Percentiles rank a stretch among this genome's conserved stretches.
These are phyloP conservation scores for Neodidymelliopsis sp. DNA, from an alignment of 2,329 filamentous ascomycete species.

Conservation along the genomic window DNA sequence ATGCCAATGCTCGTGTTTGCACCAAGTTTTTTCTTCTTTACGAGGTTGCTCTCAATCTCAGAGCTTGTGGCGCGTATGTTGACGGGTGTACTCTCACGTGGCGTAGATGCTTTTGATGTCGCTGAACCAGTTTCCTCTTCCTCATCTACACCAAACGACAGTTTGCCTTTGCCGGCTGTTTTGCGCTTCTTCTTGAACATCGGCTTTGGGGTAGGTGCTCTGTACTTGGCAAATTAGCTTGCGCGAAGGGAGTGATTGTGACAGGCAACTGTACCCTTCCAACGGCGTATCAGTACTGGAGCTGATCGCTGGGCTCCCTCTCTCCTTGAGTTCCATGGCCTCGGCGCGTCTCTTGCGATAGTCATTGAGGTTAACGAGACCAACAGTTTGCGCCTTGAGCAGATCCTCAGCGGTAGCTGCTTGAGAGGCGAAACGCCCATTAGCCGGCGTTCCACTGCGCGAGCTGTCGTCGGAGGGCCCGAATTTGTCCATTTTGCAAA, in stretches of 20 bases:
- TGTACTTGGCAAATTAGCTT: slow-evolving; percentile 65
- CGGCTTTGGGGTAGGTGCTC: slow-evolving; percentile 60
- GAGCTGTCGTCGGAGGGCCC: slow-evolving; percentile 23
- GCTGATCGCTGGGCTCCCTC: slow-evolving; percentile 72
- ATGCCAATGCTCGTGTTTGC: slow-evolving; percentile 66
- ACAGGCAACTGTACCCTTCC: slow-evolving; percentile 63
- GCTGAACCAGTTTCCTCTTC: slow-evolving; percentile 64
- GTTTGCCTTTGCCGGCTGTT: slow-evolving; percentile 62
- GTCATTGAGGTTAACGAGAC: slow-evolving; percentile 88
- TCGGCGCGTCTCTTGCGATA: slow-evolving; percentile 96
- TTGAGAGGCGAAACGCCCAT: slow-evolving; percentile 75
- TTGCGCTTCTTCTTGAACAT: slow-evolving; percentile 66
- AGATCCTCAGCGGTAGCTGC: slow-evolving; percentile 80
- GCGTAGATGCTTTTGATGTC: slow-evolving; percentile 46
- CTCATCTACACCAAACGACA: slow-evolving; percentile 78
- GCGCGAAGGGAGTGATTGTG: not conserved
- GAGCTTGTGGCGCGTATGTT: slow-evolving; percentile 46
- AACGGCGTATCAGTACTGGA: slow-evolving; percentile 62
- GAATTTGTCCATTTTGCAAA: slow-evolving; percentile 39
- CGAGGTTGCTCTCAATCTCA: slow-evolving; percentile 39
- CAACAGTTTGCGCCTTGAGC: slow-evolving; percentile 85
- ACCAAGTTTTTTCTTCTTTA: slow-evolving; percentile 61
- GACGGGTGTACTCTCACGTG: slow-evolving; percentile 49
- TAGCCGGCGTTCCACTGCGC: slow-evolving; percentile 36
- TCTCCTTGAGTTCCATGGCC: slow-evolving; percentile 88